A percentile compares a stretch with the other conserved stretches of the same genome.
These are phyloP conservation scores for Nissolia schottii DNA, from an alignment of 306 rosid genomes.

Conservation along the genomic window DNA sequence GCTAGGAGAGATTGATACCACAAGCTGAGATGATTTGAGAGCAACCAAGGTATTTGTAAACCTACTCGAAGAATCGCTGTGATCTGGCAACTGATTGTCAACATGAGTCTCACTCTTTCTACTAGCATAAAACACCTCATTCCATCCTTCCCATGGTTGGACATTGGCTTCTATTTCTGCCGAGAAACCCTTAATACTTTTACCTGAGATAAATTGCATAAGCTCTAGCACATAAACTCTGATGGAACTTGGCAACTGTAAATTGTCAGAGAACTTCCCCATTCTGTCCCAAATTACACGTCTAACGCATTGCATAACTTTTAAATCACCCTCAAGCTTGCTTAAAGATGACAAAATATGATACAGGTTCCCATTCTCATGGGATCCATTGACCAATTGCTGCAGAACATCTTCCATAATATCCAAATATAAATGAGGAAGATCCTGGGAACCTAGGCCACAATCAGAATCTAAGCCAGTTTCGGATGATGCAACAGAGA, in stretches of 20 bases:
- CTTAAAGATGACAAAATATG: slow-evolving; percentile 73
- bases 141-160: slow-evolving; percentile 93
- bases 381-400: slow-evolving; percentile 59
- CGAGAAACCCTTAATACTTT: slow-evolving; percentile 69
- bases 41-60: slow-evolving; percentile 88
- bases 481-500: slow-evolving; percentile 54
- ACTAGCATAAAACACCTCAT: slow-evolving; percentile 45
- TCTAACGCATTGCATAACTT: slow-evolving; percentile 74
- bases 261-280: slow-evolving; percentile 83
- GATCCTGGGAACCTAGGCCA: slow-evolving; percentile 49
- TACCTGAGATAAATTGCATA: slow-evolving; percentile 83
- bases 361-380: slow-evolving; percentile 62
- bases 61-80: slow-evolving; percentile 64
- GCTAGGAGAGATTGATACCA: slow-evolving; percentile 61
- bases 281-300: slow-evolving; percentile 74
- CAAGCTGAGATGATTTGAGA: slow-evolving; percentile 86
- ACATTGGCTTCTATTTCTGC: slow-evolving; percentile 58
- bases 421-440: slow-evolving; percentile 65
- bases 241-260: slow-evolving; percentile 73
- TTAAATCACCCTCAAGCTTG: slow-evolving; percentile 75
- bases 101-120: slow-evolving; percentile 43
- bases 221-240: slow-evolving; percentile 85
- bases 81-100: slow-evolving; percentile 44
- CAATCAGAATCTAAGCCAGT: slow-evolving; percentile 36
- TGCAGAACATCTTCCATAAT: slow-evolving; percentile 65